These are phyloP conservation scores for Orbilia oligospora DNA, from an alignment of 2,329 filamentous ascomycete genomes.

Conservation along the genomic window DNA sequence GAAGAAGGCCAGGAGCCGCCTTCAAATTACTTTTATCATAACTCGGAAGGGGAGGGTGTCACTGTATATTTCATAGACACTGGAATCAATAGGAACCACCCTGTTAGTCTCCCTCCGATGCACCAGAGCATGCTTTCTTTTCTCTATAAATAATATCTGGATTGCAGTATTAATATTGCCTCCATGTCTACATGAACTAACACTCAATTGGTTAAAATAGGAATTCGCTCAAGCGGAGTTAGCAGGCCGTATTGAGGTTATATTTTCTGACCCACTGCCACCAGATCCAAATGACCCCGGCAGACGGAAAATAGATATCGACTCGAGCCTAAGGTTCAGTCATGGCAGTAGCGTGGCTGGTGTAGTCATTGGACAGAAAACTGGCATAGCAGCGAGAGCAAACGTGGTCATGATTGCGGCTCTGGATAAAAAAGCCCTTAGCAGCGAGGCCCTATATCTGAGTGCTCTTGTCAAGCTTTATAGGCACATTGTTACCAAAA, in stretches of 20 bases:
- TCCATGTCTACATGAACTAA: neutral
- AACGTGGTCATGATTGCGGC: slow-evolving; percentile 30
- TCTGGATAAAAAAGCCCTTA: slow-evolving; percentile 22
- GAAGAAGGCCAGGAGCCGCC: neutral
- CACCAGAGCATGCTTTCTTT: neutral
- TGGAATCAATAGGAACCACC: slow-evolving; percentile 43
- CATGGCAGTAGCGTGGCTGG: slow-evolving; percentile 46
- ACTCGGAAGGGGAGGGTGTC: slow-evolving; percentile 30
- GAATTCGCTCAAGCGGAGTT: slow-evolving; percentile 35
- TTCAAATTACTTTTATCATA: slow-evolving; percentile 14
- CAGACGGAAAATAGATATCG: slow-evolving; percentile 18
- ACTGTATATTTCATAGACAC: slow-evolving; percentile 48
- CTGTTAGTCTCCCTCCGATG: slow-evolving; percentile 14
- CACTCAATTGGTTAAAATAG: neutral
- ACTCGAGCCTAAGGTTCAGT: slow-evolving; percentile 39
- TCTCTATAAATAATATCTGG: neutral
- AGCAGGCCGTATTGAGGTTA: neutral
- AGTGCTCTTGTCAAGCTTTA: slow-evolving; percentile 25
- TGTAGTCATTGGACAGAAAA: slow-evolving; percentile 33
- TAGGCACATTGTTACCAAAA: neutral
- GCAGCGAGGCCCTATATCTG: slow-evolving; percentile 30
- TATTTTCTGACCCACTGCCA: slow-evolving; percentile 19
- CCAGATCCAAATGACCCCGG: slow-evolving; percentile 1
- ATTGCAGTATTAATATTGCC: no score
- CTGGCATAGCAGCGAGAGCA: slow-evolving; percentile 34